Percentiles rank a stretch among this genome's conserved stretches.
Conservation (phyloP, 805 yeast genomes). For the Kluyveromyces wickerhamii region DNA sequence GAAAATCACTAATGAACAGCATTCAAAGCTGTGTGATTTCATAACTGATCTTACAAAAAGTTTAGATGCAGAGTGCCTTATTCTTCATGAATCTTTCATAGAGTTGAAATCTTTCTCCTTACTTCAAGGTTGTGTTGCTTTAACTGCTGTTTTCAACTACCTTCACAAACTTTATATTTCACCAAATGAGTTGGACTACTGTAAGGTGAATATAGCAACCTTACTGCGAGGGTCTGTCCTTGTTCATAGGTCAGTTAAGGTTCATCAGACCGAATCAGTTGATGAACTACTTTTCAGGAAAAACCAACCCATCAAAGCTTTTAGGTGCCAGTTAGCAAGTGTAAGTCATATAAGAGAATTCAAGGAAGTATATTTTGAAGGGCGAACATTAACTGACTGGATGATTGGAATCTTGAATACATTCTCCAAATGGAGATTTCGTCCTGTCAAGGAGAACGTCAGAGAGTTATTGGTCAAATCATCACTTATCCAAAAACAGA, state of each 20-base stretch:
- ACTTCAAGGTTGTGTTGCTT: slow-evolving; percentile 2
- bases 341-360: slow-evolving; percentile 6
- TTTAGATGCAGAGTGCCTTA: not conserved
- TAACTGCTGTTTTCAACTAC: slow-evolving; percentile 3
- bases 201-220: not conserved
- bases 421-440: slow-evolving; percentile 15
- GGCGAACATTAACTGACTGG: slow-evolving; percentile 11
- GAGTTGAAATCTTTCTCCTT: slow-evolving; percentile 3
- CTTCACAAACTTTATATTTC: not conserved
- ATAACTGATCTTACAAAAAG: slow-evolving; percentile 2
- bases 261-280: not conserved
- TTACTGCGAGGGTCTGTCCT: slow-evolving; percentile 2
- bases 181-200: not conserved
- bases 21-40: slow-evolving; percentile 1
- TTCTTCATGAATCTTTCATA: not conserved
- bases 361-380: slow-evolving; percentile 6
- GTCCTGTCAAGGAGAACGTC: slow-evolving; percentile 10
- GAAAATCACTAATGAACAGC: not conserved
- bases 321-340: slow-evolving; percentile 3
- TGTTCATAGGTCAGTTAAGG: slow-evolving; percentile 4
- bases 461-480: slow-evolving; percentile 9
- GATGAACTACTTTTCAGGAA: slow-evolving; percentile 1
- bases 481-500: slow-evolving; percentile 4
- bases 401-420: slow-evolving; percentile 11
- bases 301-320: not conserved